Conservation (phyloP, 2,329 filamentous ascomycete species). For the Epichloe gansuensis region DNA sequence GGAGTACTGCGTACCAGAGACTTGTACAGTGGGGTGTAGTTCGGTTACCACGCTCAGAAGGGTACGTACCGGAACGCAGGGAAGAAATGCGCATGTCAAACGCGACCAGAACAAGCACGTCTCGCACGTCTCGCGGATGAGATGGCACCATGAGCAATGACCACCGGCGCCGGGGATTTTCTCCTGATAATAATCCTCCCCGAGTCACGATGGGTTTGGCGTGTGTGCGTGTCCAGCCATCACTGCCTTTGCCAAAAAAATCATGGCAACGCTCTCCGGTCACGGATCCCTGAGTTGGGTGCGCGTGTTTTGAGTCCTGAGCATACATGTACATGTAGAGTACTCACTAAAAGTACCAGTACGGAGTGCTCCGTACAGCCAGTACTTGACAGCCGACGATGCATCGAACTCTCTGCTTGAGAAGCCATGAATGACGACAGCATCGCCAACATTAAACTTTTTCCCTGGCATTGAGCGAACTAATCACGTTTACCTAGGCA, state of each 20-base stretch:
- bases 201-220: not conserved
- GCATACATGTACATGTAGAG: not conserved
- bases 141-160: not conserved
- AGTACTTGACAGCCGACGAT: not conserved
- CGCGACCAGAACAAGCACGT: not conserved
- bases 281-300: not conserved
- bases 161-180: not conserved
- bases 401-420: not conserved
- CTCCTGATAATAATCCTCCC: not conserved
- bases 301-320: not conserved
- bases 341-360: not conserved
- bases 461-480: not conserved
- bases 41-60: not conserved
- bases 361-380: not conserved
- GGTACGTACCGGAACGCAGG: not conserved
- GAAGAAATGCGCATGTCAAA: not conserved
- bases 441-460: conserved; percentile 3
- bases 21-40: not conserved
- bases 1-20: not conserved
- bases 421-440: conserved; percentile 3
- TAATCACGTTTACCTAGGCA: not conserved
- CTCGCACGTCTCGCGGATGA: not conserved
- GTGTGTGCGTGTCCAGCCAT: not conserved
- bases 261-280: not conserved
- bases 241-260: not conserved